phyloP scores from a whole-genome alignment of 2,329 filamentous ascomycete species.

The Salinomyces thailandicus region DNA sequence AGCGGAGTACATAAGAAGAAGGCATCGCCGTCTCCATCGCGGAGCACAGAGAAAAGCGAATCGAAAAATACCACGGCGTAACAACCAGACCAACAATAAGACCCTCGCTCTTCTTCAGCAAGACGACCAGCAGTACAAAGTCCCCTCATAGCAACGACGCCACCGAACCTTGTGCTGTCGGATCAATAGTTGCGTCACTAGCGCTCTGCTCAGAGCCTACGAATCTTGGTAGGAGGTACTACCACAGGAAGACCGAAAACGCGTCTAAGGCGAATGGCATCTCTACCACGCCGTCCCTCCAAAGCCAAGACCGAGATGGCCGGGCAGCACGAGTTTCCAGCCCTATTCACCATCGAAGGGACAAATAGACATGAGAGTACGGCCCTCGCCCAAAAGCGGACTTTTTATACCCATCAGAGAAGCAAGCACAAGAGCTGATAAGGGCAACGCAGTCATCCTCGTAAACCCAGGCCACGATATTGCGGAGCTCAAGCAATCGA shows the following conservation, averaged over 20 bases:
- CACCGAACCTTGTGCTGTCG: neutral
- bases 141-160: slow-evolving; percentile 1
- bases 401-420: no score
- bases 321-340: slow-evolving; percentile 19
- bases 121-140: no score
- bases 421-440: slow-evolving; percentile 25
- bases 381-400: no score
- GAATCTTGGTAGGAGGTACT: no score
- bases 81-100: no score
- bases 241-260: no score
- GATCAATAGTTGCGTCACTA: neutral
- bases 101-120: no score
- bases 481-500: slow-evolving; percentile 14
- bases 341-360: slow-evolving; percentile 28
- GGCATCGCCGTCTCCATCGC: no score
- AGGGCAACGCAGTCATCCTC: slow-evolving; percentile 14
- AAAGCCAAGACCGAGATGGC: slow-evolving; percentile 7
- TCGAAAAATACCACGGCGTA: no score
- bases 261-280: neutral
- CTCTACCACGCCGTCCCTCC: slow-evolving; percentile 1
- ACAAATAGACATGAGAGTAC: slow-evolving; percentile 26
- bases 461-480: slow-evolving; percentile 17
- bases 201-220: neutral
- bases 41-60: no score
- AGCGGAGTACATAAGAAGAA: no score